Percentiles rank a stretch among this genome's conserved stretches.
Evolutionary conservation across 345 rosid genomes (phyloP).

Genomic region (Populus euphratica): DNA sequence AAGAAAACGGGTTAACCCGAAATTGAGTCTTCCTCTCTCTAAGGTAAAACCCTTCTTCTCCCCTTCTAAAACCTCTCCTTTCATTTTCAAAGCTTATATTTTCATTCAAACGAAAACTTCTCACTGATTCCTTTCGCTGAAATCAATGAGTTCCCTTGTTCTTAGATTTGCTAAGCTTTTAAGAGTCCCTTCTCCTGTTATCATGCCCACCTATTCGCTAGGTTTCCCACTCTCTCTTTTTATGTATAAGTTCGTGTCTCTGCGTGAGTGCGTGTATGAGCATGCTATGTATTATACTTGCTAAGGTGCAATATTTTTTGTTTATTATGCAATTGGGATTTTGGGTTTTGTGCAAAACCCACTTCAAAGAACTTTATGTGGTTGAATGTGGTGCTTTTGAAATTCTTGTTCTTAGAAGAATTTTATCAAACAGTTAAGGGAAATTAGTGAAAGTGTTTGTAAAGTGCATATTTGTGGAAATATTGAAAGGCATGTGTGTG

Average conservation of each 20-base stretch:
- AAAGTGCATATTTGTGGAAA: neutral
- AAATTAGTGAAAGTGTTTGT: neutral
- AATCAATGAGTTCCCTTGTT: conserved; percentile 37
- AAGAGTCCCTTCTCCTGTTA: conserved; percentile 16
- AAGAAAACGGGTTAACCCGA: too few relatives aligned
- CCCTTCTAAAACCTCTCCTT: neutral
- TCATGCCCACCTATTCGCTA: conserved; percentile 14
- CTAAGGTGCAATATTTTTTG: neutral
- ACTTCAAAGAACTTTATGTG: neutral
- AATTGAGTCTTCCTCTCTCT: neutral
- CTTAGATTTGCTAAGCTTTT: conserved; percentile 27
- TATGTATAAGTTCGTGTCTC: neutral
- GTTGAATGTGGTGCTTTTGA: neutral
- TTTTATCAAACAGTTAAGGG: conserved; percentile 14
- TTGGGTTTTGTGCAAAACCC: neutral
- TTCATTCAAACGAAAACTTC: too few relatives aligned
- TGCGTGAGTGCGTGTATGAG: neutral
- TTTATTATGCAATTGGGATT: neutral
- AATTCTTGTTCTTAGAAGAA: neutral
- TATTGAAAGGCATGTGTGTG: neutral
- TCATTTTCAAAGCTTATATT: too few relatives aligned
- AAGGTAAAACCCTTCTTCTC: conserved; percentile 28
- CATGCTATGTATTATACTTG: neutral
- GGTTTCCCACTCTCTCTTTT: conserved; percentile 28
- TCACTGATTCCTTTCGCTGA: neutral